Conservation (phyloP, 768 basidiomycete genomes). For the Butyriboletus loyo region DNA sequence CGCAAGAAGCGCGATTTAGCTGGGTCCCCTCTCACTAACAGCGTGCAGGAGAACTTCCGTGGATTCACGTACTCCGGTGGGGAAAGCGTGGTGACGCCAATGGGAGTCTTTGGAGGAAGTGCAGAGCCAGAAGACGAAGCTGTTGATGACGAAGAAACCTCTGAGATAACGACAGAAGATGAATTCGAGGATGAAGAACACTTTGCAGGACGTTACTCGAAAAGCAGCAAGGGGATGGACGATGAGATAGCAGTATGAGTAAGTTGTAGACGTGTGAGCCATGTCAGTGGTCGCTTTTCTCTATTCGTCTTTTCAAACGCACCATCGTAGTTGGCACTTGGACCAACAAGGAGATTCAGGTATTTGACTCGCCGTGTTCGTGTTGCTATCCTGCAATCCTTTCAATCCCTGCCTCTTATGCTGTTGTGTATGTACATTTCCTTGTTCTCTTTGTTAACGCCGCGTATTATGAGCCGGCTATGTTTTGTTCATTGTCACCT, state of each 20-base stretch:
- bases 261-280: slow-evolving; percentile 6
- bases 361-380: slow-evolving; percentile 8
- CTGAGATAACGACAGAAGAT: slow-evolving; percentile 64
- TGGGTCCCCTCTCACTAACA: slow-evolving; percentile 78
- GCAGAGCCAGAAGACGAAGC: slow-evolving; percentile 35
- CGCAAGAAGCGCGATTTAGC: slow-evolving; percentile 42
- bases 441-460: slow-evolving; percentile 7
- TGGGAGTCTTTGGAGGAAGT: slow-evolving; percentile 37
- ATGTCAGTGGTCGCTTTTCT: slow-evolving; percentile 11
- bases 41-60: slow-evolving; percentile 94
- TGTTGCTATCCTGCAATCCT: slow-evolving; percentile 6
- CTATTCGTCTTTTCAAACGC: neutral
- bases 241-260: slow-evolving; percentile 34
- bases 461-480: slow-evolving; percentile 3
- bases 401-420: neutral
- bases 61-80: slow-evolving; percentile 89
- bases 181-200: slow-evolving; percentile 65
- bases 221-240: slow-evolving; percentile 44
- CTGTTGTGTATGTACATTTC: slow-evolving; percentile 4
- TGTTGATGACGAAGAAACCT: slow-evolving; percentile 50
- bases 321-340: slow-evolving; percentile 11
- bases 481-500: slow-evolving; percentile 7
- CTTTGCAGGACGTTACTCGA: slow-evolving; percentile 71
- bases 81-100: slow-evolving; percentile 55
- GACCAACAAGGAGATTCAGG: slow-evolving; percentile 23